Evolutionary conservation across 352 stramenopile genomes (phyloP).

Genomic region (Phytopythium litorale): DNA sequence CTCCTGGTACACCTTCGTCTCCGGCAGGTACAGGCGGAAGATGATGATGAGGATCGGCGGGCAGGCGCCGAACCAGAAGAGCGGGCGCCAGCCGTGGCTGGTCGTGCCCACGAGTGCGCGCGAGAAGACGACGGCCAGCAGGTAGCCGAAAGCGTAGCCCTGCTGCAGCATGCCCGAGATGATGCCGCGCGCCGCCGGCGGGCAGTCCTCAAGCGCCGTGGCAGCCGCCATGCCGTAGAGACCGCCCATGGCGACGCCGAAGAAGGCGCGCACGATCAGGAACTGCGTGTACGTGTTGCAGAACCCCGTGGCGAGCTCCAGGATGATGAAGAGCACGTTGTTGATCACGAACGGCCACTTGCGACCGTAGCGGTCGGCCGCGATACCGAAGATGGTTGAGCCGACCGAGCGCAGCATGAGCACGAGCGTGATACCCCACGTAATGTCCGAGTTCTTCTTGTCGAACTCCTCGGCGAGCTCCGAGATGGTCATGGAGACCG

Average conservation of each 20-base stretch:
- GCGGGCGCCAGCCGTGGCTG: slow-evolving; percentile 35
- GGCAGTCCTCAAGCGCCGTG: slow-evolving; percentile 35
- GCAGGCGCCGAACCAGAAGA: slow-evolving; percentile 43
- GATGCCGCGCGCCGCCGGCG: slow-evolving; percentile 29
- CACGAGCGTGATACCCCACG: slow-evolving; percentile 50
- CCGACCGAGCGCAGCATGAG: slow-evolving; percentile 47
- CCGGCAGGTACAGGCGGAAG: slow-evolving; percentile 30
- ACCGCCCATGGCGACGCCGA: slow-evolving; percentile 39
- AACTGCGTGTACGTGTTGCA: slow-evolving; percentile 37
- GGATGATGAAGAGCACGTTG: slow-evolving; percentile 38
- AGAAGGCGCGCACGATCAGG: slow-evolving; percentile 24
- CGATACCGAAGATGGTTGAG: slow-evolving; percentile 36
- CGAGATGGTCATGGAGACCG: slow-evolving; percentile 39
- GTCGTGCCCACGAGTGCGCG: slow-evolving; percentile 33
- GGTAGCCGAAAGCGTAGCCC: slow-evolving; percentile 39
- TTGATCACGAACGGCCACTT: slow-evolving; percentile 42
- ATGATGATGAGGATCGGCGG: slow-evolving; percentile 43
- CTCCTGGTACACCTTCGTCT: slow-evolving; percentile 31
- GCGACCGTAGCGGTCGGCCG: slow-evolving; percentile 35
- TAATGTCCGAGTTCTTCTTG: slow-evolving; percentile 44
- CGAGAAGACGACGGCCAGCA: slow-evolving; percentile 29
- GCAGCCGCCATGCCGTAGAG: slow-evolving; percentile 38
- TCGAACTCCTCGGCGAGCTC: slow-evolving; percentile 40
- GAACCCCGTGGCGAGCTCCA: slow-evolving; percentile 34
- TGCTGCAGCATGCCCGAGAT: slow-evolving; percentile 48